Evolutionary conservation across 257 asterid species (phyloP).

Genomic region (Anisodus tanguticus): DNA sequence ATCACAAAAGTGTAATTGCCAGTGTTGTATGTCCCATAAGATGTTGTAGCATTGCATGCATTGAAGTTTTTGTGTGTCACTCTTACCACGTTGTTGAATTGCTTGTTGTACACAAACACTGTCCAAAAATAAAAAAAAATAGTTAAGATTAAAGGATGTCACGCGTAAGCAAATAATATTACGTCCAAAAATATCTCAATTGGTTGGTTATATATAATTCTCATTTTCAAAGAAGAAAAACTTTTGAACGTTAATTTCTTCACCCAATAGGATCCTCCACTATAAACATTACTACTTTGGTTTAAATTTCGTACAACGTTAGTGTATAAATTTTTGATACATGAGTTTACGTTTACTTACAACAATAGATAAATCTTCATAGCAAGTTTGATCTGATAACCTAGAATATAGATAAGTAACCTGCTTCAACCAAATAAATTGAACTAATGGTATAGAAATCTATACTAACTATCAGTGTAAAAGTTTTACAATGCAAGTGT

Average conservation of each 20-base stretch:
- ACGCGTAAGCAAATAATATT: neutral
- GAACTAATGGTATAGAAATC: no score
- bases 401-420: no score
- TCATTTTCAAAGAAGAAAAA: neutral
- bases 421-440: no score
- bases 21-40: slow-evolving; percentile 37
- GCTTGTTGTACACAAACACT: slow-evolving; percentile 61
- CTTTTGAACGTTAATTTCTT: neutral
- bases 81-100: slow-evolving; percentile 53
- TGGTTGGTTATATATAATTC: neutral
- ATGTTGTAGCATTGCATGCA: slow-evolving; percentile 48
- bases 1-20: slow-evolving; percentile 60
- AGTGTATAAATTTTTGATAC: no score
- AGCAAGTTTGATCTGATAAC: no score
- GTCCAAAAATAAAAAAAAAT: neutral
- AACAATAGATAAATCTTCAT: no score
- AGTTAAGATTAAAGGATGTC: neutral
- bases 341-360: no score
- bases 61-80: slow-evolving; percentile 60
- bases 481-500: neutral
- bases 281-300: neutral
- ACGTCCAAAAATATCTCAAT: neutral
- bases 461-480: neutral
- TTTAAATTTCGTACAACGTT: no score
- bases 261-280: neutral